Evolutionary conservation across 495 filamentous ascomycete genomes (phyloP).

Genomic region (Aspergillus mulundensis): DNA sequence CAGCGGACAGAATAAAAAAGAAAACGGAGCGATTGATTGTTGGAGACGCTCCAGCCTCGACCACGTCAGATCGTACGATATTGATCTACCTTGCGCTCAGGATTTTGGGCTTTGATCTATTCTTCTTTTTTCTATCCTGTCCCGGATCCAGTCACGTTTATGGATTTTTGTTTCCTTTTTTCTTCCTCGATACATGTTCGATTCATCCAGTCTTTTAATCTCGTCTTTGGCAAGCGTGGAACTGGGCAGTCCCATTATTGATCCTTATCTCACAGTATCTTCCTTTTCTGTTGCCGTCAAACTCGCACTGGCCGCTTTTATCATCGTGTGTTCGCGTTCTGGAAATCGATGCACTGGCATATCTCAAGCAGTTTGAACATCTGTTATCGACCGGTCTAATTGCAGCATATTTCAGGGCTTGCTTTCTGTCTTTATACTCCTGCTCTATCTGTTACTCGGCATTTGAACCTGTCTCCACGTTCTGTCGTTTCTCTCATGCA

Average conservation of each 20-base stretch:
- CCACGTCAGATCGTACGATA: constrained; percentile 14
- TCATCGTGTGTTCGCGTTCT: constrained; percentile 18
- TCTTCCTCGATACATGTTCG: constrained; percentile 10
- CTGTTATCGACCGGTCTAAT: constrained; percentile 14
- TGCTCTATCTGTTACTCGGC: constrained; percentile 3
- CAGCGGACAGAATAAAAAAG: constrained; percentile 9
- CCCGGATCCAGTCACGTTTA: constrained; percentile 13
- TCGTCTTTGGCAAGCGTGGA: constrained; percentile 23
- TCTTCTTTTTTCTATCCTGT: constrained; percentile 8
- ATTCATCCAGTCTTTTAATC: constrained; percentile 15
- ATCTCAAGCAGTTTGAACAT: constrained; percentile 9
- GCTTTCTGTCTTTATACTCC: constrained; percentile 3
- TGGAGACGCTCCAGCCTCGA: constrained; percentile 9
- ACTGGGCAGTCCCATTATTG: constrained; percentile 19
- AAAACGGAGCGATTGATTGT: constrained; percentile 8
- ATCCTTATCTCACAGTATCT: constrained; percentile 17
- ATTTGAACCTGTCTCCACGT: constrained; percentile 9
- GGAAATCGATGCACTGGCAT: constrained; percentile 17
- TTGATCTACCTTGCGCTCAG: constrained; percentile 20
- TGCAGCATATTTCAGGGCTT: constrained; percentile 11
- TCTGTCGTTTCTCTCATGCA: constrained; percentile 3
- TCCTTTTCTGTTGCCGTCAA: constrained; percentile 12
- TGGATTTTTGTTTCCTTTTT: constrained; percentile 8
- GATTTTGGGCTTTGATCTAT: constrained; percentile 17
- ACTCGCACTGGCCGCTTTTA: constrained; percentile 5